Conservation (phyloP, 129 eudicot species). For the Cynara cardunculus region DNA sequence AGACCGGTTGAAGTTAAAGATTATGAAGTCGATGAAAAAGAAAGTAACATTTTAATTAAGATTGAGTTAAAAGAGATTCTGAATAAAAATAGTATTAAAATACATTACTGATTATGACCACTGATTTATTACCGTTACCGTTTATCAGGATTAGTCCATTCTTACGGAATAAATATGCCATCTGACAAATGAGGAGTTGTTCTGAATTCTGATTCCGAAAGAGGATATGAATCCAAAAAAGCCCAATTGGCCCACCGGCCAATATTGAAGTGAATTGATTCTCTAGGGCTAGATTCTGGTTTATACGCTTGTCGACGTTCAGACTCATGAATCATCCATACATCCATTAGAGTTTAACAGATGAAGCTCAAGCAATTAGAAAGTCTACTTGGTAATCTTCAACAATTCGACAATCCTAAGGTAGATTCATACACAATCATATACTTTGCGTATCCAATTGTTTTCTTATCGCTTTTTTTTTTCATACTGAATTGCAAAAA, state of each 20-base stretch:
- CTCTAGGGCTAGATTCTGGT: slow-evolving; percentile 18
- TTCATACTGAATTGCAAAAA: background rate
- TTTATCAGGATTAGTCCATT: too few species aligned
- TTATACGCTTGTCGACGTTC: background rate
- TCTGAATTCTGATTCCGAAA: background rate
- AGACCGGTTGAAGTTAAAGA: too few species aligned
- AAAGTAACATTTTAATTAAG: too few species aligned
- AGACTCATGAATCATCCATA: background rate
- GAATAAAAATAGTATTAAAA: too few species aligned
- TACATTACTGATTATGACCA: too few species aligned
- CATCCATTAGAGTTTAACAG: background rate
- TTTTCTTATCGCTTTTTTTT: background rate
- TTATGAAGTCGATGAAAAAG: too few species aligned
- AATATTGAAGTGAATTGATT: background rate
- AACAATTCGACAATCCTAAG: slow-evolving; percentile 79
- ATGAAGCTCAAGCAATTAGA: slow-evolving; percentile 98
- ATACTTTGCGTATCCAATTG: background rate
- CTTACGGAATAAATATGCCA: too few species aligned
- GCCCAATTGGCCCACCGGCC: background rate
- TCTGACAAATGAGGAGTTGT: too few species aligned
- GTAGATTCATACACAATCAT: slow-evolving; percentile 23
- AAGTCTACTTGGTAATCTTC: slow-evolving; percentile 72
- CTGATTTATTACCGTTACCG: too few species aligned
- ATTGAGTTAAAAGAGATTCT: too few species aligned
- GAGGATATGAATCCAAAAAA: background rate